Conservation (phyloP, 345 rosid species). For the Aegle marmelos region DNA sequence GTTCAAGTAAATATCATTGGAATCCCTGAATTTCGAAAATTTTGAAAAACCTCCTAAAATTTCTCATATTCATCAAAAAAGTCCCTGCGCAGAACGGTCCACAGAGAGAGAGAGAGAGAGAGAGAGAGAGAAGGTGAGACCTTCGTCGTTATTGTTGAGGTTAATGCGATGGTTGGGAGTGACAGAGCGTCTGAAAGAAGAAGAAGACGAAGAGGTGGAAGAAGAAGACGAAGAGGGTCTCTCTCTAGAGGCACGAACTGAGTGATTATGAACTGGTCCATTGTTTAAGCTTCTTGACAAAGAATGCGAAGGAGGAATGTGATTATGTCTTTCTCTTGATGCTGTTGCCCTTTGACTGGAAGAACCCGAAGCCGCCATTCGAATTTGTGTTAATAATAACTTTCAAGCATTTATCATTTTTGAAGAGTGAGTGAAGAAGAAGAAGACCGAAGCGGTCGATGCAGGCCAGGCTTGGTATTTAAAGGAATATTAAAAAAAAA, state of each 20-base stretch:
- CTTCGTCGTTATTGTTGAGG: conserved; percentile 24
- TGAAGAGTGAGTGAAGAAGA: too few relatives aligned
- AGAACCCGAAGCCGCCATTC: conserved; percentile 30
- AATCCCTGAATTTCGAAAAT: too few relatives aligned
- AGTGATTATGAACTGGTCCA: conserved; percentile 22
- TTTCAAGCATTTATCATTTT: not conserved
- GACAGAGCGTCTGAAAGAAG: conserved; percentile 60
- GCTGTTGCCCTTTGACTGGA: conserved; percentile 33
- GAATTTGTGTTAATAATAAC: not conserved
- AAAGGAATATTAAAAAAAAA: conserved; percentile 13
- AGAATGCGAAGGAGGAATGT: conserved; percentile 29
- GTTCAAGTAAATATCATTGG: not conserved
- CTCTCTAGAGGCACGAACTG: conserved; percentile 39
- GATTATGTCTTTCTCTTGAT: conserved; percentile 20
- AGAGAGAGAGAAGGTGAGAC: too few relatives aligned
- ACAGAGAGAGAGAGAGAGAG: too few relatives aligned
- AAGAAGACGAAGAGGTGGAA: conserved; percentile 5
- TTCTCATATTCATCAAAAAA: not conserved
- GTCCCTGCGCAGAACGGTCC: too few relatives aligned
- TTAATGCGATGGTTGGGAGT: conserved; percentile 59
- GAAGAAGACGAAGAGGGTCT: conserved; percentile 34
- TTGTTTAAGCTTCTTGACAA: conserved; percentile 33
- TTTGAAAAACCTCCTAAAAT: not conserved
- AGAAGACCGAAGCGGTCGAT: not conserved
- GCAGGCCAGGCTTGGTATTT: conserved; percentile 10